These are phyloP conservation scores for Penicillium psychrosexuale DNA, from an alignment of 2,329 filamentous ascomycete genomes.

Conservation along the genomic window DNA sequence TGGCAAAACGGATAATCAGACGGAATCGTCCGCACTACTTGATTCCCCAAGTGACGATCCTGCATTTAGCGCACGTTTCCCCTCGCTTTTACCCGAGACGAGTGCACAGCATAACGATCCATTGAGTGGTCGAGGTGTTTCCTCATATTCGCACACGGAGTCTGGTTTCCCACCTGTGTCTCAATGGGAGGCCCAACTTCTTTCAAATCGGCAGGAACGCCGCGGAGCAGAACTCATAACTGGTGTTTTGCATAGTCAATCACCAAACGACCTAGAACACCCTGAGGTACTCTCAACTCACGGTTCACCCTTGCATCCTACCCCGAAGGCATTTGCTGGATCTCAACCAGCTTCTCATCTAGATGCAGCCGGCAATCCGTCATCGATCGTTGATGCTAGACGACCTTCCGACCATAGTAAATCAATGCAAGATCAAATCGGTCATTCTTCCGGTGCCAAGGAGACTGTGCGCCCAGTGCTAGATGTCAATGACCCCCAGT, in stretches of 20 bases:
- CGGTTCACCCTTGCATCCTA: background rate
- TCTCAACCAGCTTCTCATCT: background rate
- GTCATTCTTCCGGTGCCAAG: constrained; percentile 20
- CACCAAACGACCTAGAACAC: background rate
- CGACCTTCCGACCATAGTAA: background rate
- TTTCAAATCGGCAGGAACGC: constrained; percentile 22
- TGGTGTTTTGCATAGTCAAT: background rate
- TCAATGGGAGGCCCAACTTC: constrained; percentile 36
- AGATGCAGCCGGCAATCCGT: background rate
- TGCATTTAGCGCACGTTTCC: constrained; percentile 34
- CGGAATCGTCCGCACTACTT: constrained; percentile 22
- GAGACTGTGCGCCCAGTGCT: constrained; percentile 18
- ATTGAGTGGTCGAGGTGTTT: constrained; percentile 9
- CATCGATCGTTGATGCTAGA: background rate
- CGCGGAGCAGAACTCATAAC: constrained; percentile 2
- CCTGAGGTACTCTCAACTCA: background rate
- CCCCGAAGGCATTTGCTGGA: background rate
- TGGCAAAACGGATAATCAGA: background rate
- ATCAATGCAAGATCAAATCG: background rate
- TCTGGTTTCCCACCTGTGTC: constrained; percentile 38
- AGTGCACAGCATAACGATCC: background rate
- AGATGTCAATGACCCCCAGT: background rate
- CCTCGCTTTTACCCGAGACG: constrained; percentile 31
- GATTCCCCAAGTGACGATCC: constrained; percentile 32
- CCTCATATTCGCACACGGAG: constrained; percentile 22